Conservation (phyloP, 2,329 filamentous ascomycete species). For the Akanthomyces muscarius region DNA sequence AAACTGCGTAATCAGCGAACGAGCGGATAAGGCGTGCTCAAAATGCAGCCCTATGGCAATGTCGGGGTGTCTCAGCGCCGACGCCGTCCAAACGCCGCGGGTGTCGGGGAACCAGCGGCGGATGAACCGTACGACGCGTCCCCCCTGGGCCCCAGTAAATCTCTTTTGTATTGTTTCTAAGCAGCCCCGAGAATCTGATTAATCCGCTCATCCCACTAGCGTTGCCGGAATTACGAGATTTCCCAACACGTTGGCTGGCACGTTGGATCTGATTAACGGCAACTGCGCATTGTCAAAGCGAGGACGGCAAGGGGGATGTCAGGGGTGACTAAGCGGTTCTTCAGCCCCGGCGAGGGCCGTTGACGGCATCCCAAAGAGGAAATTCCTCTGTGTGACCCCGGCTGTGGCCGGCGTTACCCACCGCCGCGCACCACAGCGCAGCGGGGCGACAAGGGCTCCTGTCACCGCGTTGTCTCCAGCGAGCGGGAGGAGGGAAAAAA, state of each 20-base stretch:
- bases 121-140: neutral
- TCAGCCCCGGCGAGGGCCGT: neutral
- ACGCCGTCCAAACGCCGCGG: neutral
- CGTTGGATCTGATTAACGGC: neutral
- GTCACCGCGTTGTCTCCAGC: neutral
- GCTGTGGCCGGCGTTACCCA: neutral
- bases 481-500: neutral
- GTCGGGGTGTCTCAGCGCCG: neutral
- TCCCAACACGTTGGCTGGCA: neutral
- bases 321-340: conserved; percentile 2
- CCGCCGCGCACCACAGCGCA: neutral
- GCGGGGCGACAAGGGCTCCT: neutral
- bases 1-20: neutral
- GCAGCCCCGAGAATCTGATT: neutral
- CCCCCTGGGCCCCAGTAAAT: neutral
- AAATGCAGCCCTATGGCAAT: neutral
- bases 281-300: no score
- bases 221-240: neutral
- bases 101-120: neutral
- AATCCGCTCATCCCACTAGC: neutral
- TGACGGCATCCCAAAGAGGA: neutral
- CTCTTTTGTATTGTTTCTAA: neutral
- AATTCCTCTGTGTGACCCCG: neutral
- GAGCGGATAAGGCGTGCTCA: neutral
- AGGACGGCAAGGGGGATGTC: no score